These are phyloP conservation scores for Dactylellina leptospora DNA, from an alignment of 2,329 filamentous ascomycete genomes.

Conservation along the genomic window DNA sequence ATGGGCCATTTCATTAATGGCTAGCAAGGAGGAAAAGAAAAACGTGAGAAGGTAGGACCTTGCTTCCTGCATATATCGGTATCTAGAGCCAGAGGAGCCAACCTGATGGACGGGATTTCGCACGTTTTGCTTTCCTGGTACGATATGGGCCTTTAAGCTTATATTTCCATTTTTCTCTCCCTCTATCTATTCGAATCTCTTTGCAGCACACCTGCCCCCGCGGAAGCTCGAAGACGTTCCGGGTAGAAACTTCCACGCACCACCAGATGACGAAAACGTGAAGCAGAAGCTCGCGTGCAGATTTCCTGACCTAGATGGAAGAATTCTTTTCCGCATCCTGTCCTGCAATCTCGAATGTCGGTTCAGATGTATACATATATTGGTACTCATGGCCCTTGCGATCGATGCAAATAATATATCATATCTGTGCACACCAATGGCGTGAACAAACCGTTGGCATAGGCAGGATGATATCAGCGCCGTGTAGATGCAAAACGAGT, in stretches of 20 bases:
- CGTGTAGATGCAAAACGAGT: neutral
- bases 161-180: conserved; percentile 8
- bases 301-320: conserved; percentile 9
- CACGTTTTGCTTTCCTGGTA: conserved; percentile 46
- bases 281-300: conserved; percentile 33
- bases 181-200: neutral
- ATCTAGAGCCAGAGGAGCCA: conserved; percentile 22
- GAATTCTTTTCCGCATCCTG: neutral
- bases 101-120: conserved; percentile 49
- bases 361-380: neutral
- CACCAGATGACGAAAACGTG: conserved; percentile 17
- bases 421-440: neutral
- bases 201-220: conserved; percentile 13
- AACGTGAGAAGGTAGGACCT: neutral
- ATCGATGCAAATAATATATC: conserved; percentile 8
- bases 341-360: neutral
- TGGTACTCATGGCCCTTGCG: neutral
- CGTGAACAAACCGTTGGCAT: neutral
- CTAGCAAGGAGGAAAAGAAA: neutral
- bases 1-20: neutral
- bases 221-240: conserved; percentile 19
- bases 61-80: conserved; percentile 4
- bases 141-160: conserved; percentile 45
- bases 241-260: conserved; percentile 29
- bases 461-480: conserved; percentile 2